A percentile compares a stretch with the other conserved stretches of the same genome.
These are phyloP conservation scores for Eucalyptus victrix DNA, from an alignment of 345 rosid genomes.

Conservation along the genomic window DNA sequence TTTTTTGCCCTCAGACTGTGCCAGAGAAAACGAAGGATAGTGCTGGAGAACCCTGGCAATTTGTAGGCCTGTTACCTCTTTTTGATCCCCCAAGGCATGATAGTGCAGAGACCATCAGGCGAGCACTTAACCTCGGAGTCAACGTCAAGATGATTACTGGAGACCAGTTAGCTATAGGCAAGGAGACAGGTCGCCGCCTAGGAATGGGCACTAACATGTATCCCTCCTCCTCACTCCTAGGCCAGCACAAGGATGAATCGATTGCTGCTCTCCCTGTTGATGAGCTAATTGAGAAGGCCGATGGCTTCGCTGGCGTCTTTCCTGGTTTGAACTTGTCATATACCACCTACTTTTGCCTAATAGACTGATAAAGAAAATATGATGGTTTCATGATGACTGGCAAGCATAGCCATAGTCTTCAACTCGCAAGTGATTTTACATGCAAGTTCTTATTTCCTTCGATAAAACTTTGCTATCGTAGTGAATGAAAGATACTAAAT, in stretches of 20 bases:
- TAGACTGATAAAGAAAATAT: not conserved
- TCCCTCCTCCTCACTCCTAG: conserved; percentile 89
- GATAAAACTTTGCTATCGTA: not conserved
- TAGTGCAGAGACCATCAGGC: conserved; percentile 85
- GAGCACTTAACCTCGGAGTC: conserved; percentile 84
- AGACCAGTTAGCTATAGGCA: conserved; percentile 88
- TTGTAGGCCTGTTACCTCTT: conserved; percentile 81
- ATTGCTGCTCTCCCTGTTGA: conserved; percentile 51
- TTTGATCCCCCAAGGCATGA: conserved; percentile 97
- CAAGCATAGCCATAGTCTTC: not conserved
- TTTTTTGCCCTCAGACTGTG: conserved; percentile 23
- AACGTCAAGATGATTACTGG: conserved; percentile 97
- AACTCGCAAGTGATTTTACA: not conserved
- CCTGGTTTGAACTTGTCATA: conserved; percentile 37
- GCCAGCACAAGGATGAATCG: conserved; percentile 39
- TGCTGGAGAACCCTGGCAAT: conserved; percentile 80
- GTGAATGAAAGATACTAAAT: not conserved
- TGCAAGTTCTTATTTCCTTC: not conserved
- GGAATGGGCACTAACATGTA: conserved; percentile 98
- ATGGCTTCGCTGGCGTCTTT: conserved; percentile 94
- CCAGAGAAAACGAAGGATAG: conserved; percentile 54
- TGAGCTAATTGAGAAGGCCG: conserved; percentile 91
- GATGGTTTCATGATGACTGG: not conserved
- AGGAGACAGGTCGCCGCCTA: conserved; percentile 89
- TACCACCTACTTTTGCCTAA: not conserved